Conservation (phyloP, 768 basidiomycete species). For the Agaricus subrufescens region DNA sequence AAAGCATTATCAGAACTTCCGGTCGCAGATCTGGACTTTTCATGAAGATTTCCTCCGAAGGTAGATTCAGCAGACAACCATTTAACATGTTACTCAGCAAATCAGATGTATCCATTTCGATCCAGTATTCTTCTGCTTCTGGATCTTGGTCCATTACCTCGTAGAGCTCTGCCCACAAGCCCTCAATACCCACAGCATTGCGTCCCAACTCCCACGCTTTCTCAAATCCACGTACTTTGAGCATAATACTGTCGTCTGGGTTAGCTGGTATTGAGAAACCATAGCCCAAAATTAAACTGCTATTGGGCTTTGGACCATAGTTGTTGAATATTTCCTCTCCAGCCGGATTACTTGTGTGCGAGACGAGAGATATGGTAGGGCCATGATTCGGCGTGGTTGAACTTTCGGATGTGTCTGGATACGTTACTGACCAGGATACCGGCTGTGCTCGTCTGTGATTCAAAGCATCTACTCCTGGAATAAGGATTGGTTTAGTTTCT, state of each 20-base stretch:
- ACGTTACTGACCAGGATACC: conserved; percentile 74
- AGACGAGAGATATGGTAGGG: conserved; percentile 56
- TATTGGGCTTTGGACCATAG: conserved; percentile 88
- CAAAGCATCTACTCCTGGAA: conserved; percentile 83
- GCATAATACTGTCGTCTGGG: conserved; percentile 81
- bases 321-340: conserved; percentile 79
- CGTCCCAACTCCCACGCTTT: conserved; percentile 64
- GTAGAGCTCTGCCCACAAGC: conserved; percentile 55
- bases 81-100: conserved; percentile 65
- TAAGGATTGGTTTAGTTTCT: conserved; percentile 66
- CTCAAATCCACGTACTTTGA: conserved; percentile 61
- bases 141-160: conserved; percentile 16
- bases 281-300: conserved; percentile 87
- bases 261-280: conserved; percentile 81
- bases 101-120: conserved; percentile 64
- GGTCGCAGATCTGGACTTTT: conserved; percentile 33
- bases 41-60: conserved; percentile 21
- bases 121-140: conserved; percentile 40
- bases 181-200: conserved; percentile 45
- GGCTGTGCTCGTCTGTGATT: conserved; percentile 81
- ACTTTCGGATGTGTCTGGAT: conserved; percentile 21
- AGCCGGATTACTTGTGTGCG: conserved; percentile 35
- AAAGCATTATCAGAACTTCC: conserved; percentile 61
- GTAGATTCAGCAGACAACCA: conserved; percentile 44
- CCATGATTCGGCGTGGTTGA: conserved; percentile 10